Evolutionary conservation across 1,139 yeast genomes (phyloP).

Genomic region (Arxiozyma bovina): DNA sequence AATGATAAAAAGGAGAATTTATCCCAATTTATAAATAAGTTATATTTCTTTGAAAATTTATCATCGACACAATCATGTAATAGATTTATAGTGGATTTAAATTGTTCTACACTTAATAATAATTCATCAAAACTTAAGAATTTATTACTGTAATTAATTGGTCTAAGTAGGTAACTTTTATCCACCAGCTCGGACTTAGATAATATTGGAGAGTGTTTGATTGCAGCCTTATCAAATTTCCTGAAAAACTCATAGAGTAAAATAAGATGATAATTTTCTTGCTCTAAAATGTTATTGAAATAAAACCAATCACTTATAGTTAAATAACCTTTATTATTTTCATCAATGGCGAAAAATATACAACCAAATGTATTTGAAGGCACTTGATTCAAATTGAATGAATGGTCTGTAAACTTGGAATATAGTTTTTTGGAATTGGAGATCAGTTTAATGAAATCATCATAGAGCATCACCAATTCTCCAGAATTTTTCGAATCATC

Average conservation of each 20-base stretch:
- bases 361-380: slow-evolving; percentile 37
- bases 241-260: slow-evolving; percentile 44
- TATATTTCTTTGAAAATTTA: slow-evolving; percentile 24
- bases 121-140: slow-evolving; percentile 35
- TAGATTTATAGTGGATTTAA: slow-evolving; percentile 29
- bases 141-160: slow-evolving; percentile 35
- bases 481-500: slow-evolving; percentile 9
- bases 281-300: slow-evolving; percentile 47
- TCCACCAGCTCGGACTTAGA: not conserved
- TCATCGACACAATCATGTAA: slow-evolving; percentile 30
- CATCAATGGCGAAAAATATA: slow-evolving; percentile 58
- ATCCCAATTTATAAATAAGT: slow-evolving; percentile 32
- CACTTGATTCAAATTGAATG: slow-evolving; percentile 29
- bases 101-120: slow-evolving; percentile 26
- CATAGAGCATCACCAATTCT: slow-evolving; percentile 30
- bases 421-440: slow-evolving; percentile 30
- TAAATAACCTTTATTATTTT: slow-evolving; percentile 52
- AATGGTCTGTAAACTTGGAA: slow-evolving; percentile 30
- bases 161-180: slow-evolving; percentile 19
- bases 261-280: slow-evolving; percentile 51
- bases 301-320: slow-evolving; percentile 51
- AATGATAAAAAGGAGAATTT: slow-evolving; percentile 24
- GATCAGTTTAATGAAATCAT: slow-evolving; percentile 31
- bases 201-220: slow-evolving; percentile 20
- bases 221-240: slow-evolving; percentile 31